A percentile compares a stretch with the other conserved stretches of the same genome.
phyloP scores from a whole-genome alignment of 495 filamentous ascomycete species.

The Achaetomiella virescens region DNA sequence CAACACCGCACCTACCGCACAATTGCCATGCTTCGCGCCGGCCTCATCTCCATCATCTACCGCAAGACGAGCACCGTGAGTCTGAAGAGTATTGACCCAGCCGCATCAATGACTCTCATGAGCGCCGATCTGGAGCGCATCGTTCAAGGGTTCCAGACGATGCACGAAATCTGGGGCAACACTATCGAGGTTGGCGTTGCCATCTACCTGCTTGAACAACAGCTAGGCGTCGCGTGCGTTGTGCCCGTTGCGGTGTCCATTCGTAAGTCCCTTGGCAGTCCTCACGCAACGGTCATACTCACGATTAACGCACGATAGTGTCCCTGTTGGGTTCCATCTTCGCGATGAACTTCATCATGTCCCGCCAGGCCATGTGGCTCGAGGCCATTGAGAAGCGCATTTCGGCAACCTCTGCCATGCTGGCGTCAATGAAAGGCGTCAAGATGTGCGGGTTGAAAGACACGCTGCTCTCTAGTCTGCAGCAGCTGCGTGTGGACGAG shows the following conservation, averaged over 20 bases:
- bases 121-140: constrained; percentile 44
- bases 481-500: constrained; percentile 53
- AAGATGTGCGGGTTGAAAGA: constrained; percentile 55
- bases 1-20: constrained; percentile 52
- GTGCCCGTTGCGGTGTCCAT: constrained; percentile 49
- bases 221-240: constrained; percentile 49
- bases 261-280: constrained; percentile 29
- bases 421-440: constrained; percentile 55
- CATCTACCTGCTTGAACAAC: constrained; percentile 50
- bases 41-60: constrained; percentile 53
- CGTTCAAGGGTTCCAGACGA: constrained; percentile 28
- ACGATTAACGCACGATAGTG: constrained; percentile 6
- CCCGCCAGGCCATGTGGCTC: constrained; percentile 47
- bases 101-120: constrained; percentile 57
- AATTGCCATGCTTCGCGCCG: constrained; percentile 57
- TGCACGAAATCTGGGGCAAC: constrained; percentile 47
- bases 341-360: constrained; percentile 41
- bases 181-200: constrained; percentile 48
- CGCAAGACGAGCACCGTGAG: constrained; percentile 44
- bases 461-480: constrained; percentile 38
- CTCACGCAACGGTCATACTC: no score
- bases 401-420: constrained; percentile 47
- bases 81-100: constrained; percentile 41
- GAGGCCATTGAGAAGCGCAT: constrained; percentile 48
- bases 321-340: constrained; percentile 24